phyloP scores from a whole-genome alignment of 495 filamentous ascomycete genomes.

The Aspergillus nidulans region DNA sequence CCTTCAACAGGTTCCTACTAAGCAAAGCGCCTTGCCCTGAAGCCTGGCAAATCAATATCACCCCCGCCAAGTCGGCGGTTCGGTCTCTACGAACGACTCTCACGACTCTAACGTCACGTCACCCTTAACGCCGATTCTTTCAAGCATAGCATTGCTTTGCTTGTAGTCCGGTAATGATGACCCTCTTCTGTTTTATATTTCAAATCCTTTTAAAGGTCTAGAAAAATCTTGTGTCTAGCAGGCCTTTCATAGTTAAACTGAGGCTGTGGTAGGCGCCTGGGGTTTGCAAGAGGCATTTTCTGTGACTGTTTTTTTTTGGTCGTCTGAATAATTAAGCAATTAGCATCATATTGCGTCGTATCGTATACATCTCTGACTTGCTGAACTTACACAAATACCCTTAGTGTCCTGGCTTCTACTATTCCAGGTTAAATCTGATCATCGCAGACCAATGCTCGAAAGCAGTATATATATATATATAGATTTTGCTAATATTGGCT shows the following conservation, averaged over 20 bases:
- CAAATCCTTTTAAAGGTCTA: not conserved
- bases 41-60: not conserved
- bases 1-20: constrained; percentile 32
- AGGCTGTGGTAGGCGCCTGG: not conserved
- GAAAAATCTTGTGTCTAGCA: not conserved
- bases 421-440: too few relatives aligned
- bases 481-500: too few relatives aligned
- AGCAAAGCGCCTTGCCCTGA: constrained; percentile 9
- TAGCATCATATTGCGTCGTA: not conserved
- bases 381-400: too few relatives aligned
- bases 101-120: constrained; percentile 9
- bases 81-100: constrained; percentile 7
- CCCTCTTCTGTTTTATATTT: not conserved
- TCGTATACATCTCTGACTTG: too few relatives aligned
- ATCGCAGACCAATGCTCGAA: too few relatives aligned
- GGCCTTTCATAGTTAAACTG: not conserved
- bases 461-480: too few relatives aligned
- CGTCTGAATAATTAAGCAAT: not conserved
- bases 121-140: not conserved
- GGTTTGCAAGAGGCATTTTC: not conserved
- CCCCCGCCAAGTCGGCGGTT: not conserved
- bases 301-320: not conserved
- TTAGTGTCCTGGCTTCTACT: too few relatives aligned
- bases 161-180: not conserved
- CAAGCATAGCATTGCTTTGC: not conserved